Evolutionary conservation across 2,329 filamentous ascomycete species (phyloP), one percentile per base, ranked within the genome.

Genomic region (Thielaviopsis musarum): DNA sequence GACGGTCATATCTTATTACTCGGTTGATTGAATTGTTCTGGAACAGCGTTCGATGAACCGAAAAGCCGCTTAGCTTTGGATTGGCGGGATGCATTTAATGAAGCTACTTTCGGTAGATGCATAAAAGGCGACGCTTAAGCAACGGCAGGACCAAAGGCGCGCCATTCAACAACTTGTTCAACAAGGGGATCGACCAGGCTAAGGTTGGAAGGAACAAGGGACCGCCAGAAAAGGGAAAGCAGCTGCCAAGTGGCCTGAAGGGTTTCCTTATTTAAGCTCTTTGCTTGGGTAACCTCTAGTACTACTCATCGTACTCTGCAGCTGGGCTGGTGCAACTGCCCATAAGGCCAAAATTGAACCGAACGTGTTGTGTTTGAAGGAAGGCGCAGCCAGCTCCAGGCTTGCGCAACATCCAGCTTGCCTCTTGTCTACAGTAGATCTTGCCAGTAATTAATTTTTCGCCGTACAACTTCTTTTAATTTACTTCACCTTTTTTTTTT

Each of bases 401-500:
- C 38, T 45, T 45, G 38, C 38, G 38, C 38, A 45, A 45, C 38
- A 17, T n/a, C 38, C 38, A 45, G 38, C 38, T 45, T 13, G 10
- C 3, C 34, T 41, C 5, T 12, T 13, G 3, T 3, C 15, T 41
- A 7, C 30, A 34, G 30, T 7, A 34, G 10, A 34, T 45, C 5
- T 45, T 45, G 38, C 15, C 34, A 56, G 34, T n/a, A 34, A 26
- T 63, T 62, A 15, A n/a, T 57, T 56, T 60, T 58, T 58, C 53
- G 28, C 30, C 45, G 52, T 63, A 56, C 55, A 45, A 26, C 64
- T 64, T 63, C 62, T 21, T 55, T 41, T 24, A 38, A 28, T 45
- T 41, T 41, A 19, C 60, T 64, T 64, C 64, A 53, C 61, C 61
- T 60, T 49, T 64, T 56, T 62, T 59, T 54, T 62, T 59, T 58